Base-by-base conservation (phyloP, 352 stramenopile genomes). In the Globisporangium alternatum region DNA sequence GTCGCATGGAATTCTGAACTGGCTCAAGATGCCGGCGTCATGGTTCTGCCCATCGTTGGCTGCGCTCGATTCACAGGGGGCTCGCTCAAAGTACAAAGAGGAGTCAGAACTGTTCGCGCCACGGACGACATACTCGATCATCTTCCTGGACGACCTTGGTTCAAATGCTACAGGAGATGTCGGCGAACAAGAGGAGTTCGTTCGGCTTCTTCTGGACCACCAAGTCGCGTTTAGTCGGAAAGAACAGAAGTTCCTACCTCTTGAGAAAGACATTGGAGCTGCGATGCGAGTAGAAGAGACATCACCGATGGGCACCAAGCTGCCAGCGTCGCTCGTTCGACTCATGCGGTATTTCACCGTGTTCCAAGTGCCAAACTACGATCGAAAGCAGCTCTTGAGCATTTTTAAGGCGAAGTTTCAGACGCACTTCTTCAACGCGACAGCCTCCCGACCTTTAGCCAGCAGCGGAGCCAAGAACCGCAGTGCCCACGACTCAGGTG, bases 91-190 rank as follows among this genome's bases (percentile, higher is more conserved):
- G 44, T 60, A 68, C 21, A 62, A 53, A 15, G 75, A 85, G 59
- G 80, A 89, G 39, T 52, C 68, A 1, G 35, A 77, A 19, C 58
- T 90, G 6, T 87, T 87, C 43, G 48, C 65, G 6, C 33, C 68
- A 5, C 56, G 56, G 21, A 58, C 67, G 4, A 53, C 51, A 28
- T 48, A 78, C 19, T 74, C 70, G 3, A 81, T 83, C 39, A 60
- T 89, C 4, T 90, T 90, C 57, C 10, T 90, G 13, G 81, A 90
- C 60, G 79, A 90, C 45, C 48, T 90, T 1, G 53, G 28, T 6
- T 68, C 17, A 5, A 58, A 31, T 31, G 15, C 52, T n/a, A 9
- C 2, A 6, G 51, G 54, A 2, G 25, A 66, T 10, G 41, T 60
- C 9, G 55, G 61, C 2, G 53, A 53, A 9, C 60, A 78, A 15